phyloP scores from a whole-genome alignment of 2,329 filamentous ascomycete species.

The Myriosclerotinia scirpicola region DNA sequence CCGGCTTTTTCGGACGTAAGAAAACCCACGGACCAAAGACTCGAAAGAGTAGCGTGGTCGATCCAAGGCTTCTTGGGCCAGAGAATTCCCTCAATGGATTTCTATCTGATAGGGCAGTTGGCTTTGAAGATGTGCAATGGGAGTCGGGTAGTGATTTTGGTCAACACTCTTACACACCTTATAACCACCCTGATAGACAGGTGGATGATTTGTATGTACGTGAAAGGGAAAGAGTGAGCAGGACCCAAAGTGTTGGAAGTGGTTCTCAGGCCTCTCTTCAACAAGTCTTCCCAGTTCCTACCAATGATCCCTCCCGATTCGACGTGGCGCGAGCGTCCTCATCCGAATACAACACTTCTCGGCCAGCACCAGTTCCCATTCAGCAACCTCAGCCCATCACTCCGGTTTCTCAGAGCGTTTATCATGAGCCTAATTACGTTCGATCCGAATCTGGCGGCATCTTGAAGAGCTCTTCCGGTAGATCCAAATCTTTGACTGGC shows the following conservation, averaged over 20 bases:
- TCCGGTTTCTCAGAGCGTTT: slow-evolving; percentile 69
- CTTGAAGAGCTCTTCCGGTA: slow-evolving; percentile 39
- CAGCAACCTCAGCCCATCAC: slow-evolving; percentile 81
- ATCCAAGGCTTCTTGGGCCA: slow-evolving; percentile 59
- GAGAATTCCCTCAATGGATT: slow-evolving; percentile 60
- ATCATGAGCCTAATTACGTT: slow-evolving; percentile 50
- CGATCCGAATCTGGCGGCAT: slow-evolving; percentile 33
- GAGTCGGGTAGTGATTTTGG: slow-evolving; percentile 38
- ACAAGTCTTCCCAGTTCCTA: slow-evolving; percentile 65
- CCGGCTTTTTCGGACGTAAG: slow-evolving; percentile 36
- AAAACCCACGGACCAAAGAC: slow-evolving; percentile 38
- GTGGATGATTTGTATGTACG: slow-evolving; percentile 2
- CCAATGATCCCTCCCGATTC: slow-evolving; percentile 62
- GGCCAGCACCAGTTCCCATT: slow-evolving; percentile 65
- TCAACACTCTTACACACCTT: slow-evolving; percentile 25
- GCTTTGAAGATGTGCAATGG: slow-evolving; percentile 49
- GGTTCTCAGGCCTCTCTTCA: slow-evolving; percentile 51
- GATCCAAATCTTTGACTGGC: slow-evolving; percentile 46
- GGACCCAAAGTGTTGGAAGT: slow-evolving; percentile 43
- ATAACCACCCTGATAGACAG: slow-evolving; percentile 7
- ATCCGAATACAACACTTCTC: slow-evolving; percentile 46
- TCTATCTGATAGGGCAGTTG: slow-evolving; percentile 54
- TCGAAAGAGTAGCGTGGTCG: slow-evolving; percentile 53
- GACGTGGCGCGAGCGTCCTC: slow-evolving; percentile 56
- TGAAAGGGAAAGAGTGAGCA: slow-evolving; percentile 17